A percentile compares a stretch with the other conserved stretches of the same genome.
These are phyloP conservation scores for Cytospora paraplurivora DNA, from an alignment of 2,329 filamentous ascomycete genomes.

Conservation along the genomic window DNA sequence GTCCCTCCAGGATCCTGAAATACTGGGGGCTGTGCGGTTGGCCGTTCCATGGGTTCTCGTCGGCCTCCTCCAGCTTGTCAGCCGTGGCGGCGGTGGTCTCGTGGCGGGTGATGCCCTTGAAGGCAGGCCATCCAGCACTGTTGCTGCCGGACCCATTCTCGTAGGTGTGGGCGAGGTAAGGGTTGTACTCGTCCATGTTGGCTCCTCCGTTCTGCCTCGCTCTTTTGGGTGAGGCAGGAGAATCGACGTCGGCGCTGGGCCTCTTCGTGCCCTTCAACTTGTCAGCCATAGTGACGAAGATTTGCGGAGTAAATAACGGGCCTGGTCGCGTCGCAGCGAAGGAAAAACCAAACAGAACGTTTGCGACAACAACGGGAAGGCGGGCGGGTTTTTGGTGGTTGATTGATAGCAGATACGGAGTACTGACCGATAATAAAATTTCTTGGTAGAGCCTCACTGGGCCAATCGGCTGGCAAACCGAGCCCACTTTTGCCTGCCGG, in stretches of 20 bases:
- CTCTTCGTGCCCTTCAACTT: conserved; percentile 45
- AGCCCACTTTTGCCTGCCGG: conserved; percentile 17
- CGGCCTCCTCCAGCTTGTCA: conserved; percentile 73
- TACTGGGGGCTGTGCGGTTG: conserved; percentile 78
- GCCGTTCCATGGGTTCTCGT: conserved; percentile 83
- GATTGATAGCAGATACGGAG: neutral
- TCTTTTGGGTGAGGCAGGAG: conserved; percentile 38
- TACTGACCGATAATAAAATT: conserved; percentile 19
- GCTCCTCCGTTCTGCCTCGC: conserved; percentile 30
- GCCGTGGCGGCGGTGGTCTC: conserved; percentile 78
- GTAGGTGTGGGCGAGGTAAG: conserved; percentile 90
- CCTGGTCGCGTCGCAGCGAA: conserved; percentile 5
- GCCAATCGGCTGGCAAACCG: conserved; percentile 18
- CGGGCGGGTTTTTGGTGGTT: neutral
- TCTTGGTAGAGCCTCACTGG: conserved; percentile 9
- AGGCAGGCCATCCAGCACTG: conserved; percentile 45
- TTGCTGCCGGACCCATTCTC: conserved; percentile 43
- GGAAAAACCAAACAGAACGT: conserved; percentile 6
- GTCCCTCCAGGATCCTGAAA: conserved; percentile 82
- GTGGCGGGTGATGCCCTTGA: conserved; percentile 74
- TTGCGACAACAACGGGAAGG: conserved; percentile 1
- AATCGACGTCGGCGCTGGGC: conserved; percentile 43
- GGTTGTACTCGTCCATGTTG: conserved; percentile 57
- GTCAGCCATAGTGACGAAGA: conserved; percentile 43
- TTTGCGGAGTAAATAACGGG: conserved; percentile 8